Base-by-base conservation (phyloP, 2,329 filamentous ascomycete species). In the Pestalotiopsis sp. region DNA sequence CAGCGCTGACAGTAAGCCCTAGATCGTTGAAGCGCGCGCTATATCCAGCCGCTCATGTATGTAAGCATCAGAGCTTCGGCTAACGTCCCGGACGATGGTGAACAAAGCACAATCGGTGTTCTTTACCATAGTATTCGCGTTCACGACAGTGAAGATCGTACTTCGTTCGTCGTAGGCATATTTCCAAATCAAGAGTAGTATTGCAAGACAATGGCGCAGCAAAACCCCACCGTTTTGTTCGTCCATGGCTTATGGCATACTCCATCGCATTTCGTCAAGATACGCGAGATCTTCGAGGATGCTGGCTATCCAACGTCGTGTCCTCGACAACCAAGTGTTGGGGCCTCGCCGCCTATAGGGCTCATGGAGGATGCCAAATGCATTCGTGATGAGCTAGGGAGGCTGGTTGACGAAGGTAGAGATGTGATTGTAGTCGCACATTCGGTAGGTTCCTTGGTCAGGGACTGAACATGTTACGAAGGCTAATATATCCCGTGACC, bases 161-260 rank as follows among this genome's bases (percentile, higher is more conserved):
- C 2, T 36, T 9, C 6, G 31, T 36, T 9, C 7, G 6, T 31
- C 2, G 31, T 31, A 36, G 6, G 2, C 0, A 9, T 2, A 36
- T 36, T 36, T 36, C 31, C 9, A 9, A 36, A 9, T 2, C 31
- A 36, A 1, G 20, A 11, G 13, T 6, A 58, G 20, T 27, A 6
- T 27, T 2, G 5, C 12, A 17, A 6, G 14, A 5, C 17, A 14
- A 36, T 36, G 57, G 17, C 57, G 25, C 25, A 36, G 17, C 57
- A 14, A 17, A 74, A 1, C 4, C 60, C 60, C 23, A 23, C 60
- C 12, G 38, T 63, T 36, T 36, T 38, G 20, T 63, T 63, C 13
- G 38, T 63, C 31, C 60, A 63, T 12, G 60, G 60, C 27, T 38
- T n/a, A 12, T 63, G 60, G 60, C 60, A 63, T 36, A 36, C 27